Evolutionary conservation across 2,329 filamentous ascomycete genomes (phyloP).

Genomic region (Penicillium palitans): DNA sequence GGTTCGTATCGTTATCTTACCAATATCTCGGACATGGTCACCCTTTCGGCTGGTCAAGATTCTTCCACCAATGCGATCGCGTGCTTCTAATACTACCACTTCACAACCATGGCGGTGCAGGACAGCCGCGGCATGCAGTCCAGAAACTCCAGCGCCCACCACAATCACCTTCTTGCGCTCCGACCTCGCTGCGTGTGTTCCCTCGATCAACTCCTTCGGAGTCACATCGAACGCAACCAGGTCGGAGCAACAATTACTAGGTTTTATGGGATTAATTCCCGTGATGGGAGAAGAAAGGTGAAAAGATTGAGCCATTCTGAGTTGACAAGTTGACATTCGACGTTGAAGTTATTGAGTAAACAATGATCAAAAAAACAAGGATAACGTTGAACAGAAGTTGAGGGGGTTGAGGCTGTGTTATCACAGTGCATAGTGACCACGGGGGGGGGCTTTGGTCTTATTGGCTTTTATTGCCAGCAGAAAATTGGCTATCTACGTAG

Average conservation of each 20-base stretch:
- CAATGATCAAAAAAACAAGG: not conserved
- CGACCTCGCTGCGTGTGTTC: constrained; percentile 24
- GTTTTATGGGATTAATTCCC: constrained; percentile 22
- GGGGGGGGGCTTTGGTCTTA: not conserved
- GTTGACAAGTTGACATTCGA: constrained; percentile 33
- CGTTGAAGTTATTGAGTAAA: not conserved
- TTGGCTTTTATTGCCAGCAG: constrained; percentile 3
- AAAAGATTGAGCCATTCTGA: constrained; percentile 33
- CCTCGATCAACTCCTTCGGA: constrained; percentile 21
- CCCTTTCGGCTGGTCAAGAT: constrained; percentile 43
- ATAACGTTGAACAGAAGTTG: not conserved
- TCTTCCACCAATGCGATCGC: constrained; percentile 40
- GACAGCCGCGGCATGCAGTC: constrained; percentile 38
- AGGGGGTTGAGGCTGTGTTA: not conserved
- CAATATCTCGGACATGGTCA: constrained; percentile 40
- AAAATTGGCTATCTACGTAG: not conserved
- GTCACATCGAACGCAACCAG: constrained; percentile 23
- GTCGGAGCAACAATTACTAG: constrained; percentile 29
- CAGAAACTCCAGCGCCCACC: constrained; percentile 40
- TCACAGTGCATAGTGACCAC: not conserved
- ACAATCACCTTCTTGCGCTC: constrained; percentile 32
- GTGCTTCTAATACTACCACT: constrained; percentile 39
- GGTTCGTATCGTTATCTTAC: constrained; percentile 28
- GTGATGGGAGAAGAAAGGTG: constrained; percentile 21
- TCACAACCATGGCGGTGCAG: constrained; percentile 37